Percentiles rank a stretch among this genome's conserved stretches.
Evolutionary conservation across 345 rosid species (phyloP).

Genomic region (Hirschfeldia incana): DNA sequence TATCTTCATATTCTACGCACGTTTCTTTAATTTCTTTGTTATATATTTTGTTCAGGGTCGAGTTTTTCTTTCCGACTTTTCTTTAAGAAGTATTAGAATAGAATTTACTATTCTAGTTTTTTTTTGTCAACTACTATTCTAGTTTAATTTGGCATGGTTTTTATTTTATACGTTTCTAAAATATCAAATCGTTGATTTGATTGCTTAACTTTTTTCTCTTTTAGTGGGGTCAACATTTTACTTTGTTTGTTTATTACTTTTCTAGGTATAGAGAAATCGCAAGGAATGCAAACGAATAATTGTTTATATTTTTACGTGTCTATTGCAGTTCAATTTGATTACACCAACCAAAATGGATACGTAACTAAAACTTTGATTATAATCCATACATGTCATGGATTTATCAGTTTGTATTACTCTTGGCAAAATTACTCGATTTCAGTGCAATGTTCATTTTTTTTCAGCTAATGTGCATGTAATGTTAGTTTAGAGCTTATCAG

Average conservation of each 20-base stretch:
- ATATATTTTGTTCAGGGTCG: neutral
- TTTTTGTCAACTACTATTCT: too few species aligned
- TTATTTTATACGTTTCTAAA: neutral
- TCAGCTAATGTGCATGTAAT: too few species aligned
- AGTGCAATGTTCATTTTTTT: too few species aligned
- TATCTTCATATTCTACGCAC: conserved; percentile 5
- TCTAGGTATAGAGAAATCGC: neutral
- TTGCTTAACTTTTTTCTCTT: neutral
- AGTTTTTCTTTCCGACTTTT: neutral
- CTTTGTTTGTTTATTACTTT: neutral
- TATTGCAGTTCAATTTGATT: neutral
- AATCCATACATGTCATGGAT: conserved; percentile 3
- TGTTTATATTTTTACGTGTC: neutral
- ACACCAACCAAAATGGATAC: conserved; percentile 23
- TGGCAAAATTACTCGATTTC: neutral
- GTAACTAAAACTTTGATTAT: neutral
- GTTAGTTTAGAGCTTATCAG: too few species aligned
- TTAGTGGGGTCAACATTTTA: neutral
- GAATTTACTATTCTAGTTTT: neutral
- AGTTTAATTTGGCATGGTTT: neutral
- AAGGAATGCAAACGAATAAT: neutral
- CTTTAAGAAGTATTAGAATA: neutral
- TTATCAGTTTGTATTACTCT: neutral
- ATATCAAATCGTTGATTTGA: too few species aligned
- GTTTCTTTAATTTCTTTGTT: neutral